phyloP scores from a whole-genome alignment of 2,329 filamentous ascomycete genomes.

The Botrytis cinerea region DNA sequence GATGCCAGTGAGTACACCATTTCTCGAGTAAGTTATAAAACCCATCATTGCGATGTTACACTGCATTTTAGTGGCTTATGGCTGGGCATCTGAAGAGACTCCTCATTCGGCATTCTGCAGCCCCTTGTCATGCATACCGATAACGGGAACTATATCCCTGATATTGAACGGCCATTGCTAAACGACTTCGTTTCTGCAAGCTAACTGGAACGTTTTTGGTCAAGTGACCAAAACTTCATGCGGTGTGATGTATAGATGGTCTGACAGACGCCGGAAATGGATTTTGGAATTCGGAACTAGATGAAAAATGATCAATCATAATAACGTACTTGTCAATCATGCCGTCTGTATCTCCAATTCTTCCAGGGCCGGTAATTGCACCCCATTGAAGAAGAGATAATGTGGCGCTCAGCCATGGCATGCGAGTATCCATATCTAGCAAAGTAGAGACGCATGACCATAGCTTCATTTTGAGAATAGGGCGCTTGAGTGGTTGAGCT shows the following conservation, averaged over 20 bases:
- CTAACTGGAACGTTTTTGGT: slow-evolving; percentile 44
- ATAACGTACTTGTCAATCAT: slow-evolving; percentile 78
- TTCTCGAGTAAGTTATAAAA: slow-evolving; percentile 14
- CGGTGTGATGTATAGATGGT: slow-evolving; percentile 26
- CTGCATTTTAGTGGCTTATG: slow-evolving; percentile 27
- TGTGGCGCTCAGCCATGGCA: slow-evolving; percentile 85
- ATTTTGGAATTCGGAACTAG: slow-evolving; percentile 10
- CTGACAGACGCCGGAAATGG: slow-evolving; percentile 24
- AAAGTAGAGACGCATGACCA: slow-evolving; percentile 75
- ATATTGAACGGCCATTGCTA: slow-evolving; percentile 25
- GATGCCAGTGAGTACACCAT: slow-evolving; percentile 26
- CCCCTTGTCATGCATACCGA: slow-evolving; percentile 38
- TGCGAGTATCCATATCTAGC: slow-evolving; percentile 72
- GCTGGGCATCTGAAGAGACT: slow-evolving; percentile 21
- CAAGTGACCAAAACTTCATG: slow-evolving; percentile 50
- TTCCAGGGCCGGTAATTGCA: slow-evolving; percentile 72
- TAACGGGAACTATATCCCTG: slow-evolving; percentile 30
- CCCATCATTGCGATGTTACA: slow-evolving; percentile 29
- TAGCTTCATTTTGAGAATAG: slow-evolving; percentile 70
- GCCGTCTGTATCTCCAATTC: slow-evolving; percentile 72
- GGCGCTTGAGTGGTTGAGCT: slow-evolving; percentile 36
- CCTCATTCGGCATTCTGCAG: slow-evolving; percentile 31
- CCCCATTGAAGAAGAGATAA: slow-evolving; percentile 76
- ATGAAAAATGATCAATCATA: slow-evolving; percentile 28
- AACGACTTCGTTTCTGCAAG: slow-evolving; percentile 35